Percentiles rank a stretch among this genome's conserved stretches.
Evolutionary conservation across 2,329 filamentous ascomycete genomes (phyloP).

Genomic region (Ascosphaera apis): DNA sequence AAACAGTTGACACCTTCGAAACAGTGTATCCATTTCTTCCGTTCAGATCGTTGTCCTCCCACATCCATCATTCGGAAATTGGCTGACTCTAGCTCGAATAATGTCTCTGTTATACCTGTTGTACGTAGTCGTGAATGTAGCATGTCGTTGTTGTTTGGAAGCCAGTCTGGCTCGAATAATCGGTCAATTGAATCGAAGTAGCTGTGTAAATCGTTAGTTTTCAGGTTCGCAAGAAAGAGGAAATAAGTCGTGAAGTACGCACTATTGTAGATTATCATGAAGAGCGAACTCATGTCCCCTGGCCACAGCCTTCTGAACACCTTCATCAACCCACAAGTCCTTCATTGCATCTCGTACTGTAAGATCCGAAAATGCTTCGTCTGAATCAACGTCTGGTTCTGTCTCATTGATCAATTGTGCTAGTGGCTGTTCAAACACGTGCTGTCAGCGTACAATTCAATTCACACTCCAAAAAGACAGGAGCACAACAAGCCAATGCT

Average conservation of each 20-base stretch:
- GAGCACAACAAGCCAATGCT: constrained; percentile 16
- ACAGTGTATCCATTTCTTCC: constrained; percentile 99
- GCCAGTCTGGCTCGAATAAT: constrained; percentile 75
- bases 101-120: constrained; percentile 90
- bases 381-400: constrained; percentile 51
- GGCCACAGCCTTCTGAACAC: constrained; percentile 90
- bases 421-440: constrained; percentile 52
- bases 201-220: constrained; percentile 25
- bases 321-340: constrained; percentile 75
- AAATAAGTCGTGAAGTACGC: constrained; percentile 17
- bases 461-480: neutral
- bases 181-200: constrained; percentile 92
- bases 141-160: constrained; percentile 87
- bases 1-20: constrained; percentile 97
- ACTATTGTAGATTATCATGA: constrained; percentile 92
- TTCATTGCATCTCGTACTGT: constrained; percentile 52
- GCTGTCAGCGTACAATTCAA: too few relatives aligned
- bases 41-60: constrained; percentile 80
- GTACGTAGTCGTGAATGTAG: constrained; percentile 93
- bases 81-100: constrained; percentile 81
- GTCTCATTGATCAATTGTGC: constrained; percentile 60
- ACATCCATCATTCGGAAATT: constrained; percentile 98
- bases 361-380: constrained; percentile 49
- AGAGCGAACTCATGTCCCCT: constrained; percentile 94
- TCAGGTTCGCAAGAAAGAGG: too few relatives aligned